Base-by-base conservation (phyloP, 768 basidiomycete species). In the Hericium alpestre region DNA sequence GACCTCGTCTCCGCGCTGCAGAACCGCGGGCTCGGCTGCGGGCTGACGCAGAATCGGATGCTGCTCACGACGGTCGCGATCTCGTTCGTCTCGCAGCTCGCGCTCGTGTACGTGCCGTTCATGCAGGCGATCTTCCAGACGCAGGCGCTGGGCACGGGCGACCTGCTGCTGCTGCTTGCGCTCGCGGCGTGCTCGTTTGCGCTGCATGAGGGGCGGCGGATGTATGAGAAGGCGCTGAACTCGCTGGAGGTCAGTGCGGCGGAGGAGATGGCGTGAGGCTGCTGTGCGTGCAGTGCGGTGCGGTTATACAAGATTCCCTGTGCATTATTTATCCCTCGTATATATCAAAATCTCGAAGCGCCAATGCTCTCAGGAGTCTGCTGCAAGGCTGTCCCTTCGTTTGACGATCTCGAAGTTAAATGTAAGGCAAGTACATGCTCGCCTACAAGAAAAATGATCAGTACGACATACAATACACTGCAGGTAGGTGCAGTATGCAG, bases 91-190 rank as follows among this genome's bases (percentile, higher is more conserved):
- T 84, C 85, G 43, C 88, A 95, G 72, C 81, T 98, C 37, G 80
- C 79, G 23, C 76, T 97, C 60, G 81, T 98, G 56, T 98, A 98
- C 65, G 79, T 97, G 54, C 90, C 93, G 0, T 76, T 92, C 62
- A 82, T 96, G 80, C 95, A 98, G 70, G 75, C 79, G 52, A 77
- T 97, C 54, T 98, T 97, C 80, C 93, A 97, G 74, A 97, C 95
- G 25, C 90, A 87, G 59, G 84, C 90, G 12, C 74, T 98, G 13
- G 73, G 77, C 37, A 53, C 74, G 39, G 70, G 77, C 52, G 95
- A 98, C 70, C 62, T 98, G 59, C 71, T 74, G 12, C 79, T 85
- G 32, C 76, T 98, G 2, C 67, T 97, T 23, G 70, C 73, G 12
- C 73, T 96, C 50, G 92, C 81, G 1, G 80, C 65, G 6, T 73